Evolutionary conservation across 2,329 filamentous ascomycete genomes (phyloP).

Genomic region (Xylaria sp.): DNA sequence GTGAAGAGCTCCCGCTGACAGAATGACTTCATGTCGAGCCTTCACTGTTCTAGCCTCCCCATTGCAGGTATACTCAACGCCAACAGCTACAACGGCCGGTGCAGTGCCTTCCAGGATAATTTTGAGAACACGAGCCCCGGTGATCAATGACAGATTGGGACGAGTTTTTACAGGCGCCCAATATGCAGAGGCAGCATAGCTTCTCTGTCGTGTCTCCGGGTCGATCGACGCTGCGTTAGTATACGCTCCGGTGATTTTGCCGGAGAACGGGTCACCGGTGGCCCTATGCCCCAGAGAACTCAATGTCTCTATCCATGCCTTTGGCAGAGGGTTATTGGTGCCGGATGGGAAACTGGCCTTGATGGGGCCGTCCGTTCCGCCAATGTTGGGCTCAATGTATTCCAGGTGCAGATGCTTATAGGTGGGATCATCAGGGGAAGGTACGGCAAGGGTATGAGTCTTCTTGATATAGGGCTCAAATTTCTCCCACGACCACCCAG

Average conservation of each 20-base stretch:
- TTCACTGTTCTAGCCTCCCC: too few species aligned
- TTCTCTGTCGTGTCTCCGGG: slow-evolving; percentile 34
- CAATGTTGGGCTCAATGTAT: neutral
- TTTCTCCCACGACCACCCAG: slow-evolving; percentile 34
- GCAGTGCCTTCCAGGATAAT: too few species aligned
- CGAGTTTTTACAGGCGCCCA: slow-evolving; percentile 29
- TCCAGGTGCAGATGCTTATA: neutral
- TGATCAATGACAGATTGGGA: slow-evolving; percentile 36
- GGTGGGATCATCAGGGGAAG: slow-evolving; percentile 9
- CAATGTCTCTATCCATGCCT: slow-evolving; percentile 33
- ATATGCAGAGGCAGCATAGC: slow-evolving; percentile 36
- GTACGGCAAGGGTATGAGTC: slow-evolving; percentile 7
- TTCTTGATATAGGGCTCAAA: slow-evolving; percentile 13
- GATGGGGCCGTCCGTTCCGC: slow-evolving; percentile 22
- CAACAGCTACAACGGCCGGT: too few species aligned
- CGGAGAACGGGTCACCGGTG: slow-evolving; percentile 33
- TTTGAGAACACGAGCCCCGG: too few species aligned
- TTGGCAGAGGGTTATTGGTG: slow-evolving; percentile 21
- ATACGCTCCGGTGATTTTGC: slow-evolving; percentile 23
- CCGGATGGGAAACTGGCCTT: slow-evolving; percentile 28
- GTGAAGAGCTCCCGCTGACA: slow-evolving; percentile 48
- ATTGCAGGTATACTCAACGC: too few species aligned
- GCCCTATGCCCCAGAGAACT: slow-evolving; percentile 26
- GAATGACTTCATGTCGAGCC: slow-evolving; percentile 52
- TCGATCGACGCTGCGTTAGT: slow-evolving; percentile 34